A percentile compares a stretch with the other conserved stretches of the same genome.
These are phyloP conservation scores for Didymella arachidicola DNA, from an alignment of 2,329 filamentous ascomycete genomes.

Conservation along the genomic window DNA sequence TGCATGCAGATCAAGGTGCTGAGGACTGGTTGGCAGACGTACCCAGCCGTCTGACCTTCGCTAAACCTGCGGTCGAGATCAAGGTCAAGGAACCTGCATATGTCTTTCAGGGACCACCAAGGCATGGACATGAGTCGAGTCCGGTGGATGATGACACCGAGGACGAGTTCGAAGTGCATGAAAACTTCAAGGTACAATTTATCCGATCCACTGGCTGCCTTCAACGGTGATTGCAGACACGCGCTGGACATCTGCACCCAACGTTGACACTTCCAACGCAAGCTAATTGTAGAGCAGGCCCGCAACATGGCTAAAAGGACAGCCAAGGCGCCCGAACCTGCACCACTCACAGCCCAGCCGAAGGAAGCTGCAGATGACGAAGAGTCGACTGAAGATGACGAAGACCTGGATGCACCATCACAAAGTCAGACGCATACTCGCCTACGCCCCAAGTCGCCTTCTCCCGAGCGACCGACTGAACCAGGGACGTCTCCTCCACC, in stretches of 20 bases:
- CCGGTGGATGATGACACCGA: conserved; percentile 43
- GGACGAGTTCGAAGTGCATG: conserved; percentile 49
- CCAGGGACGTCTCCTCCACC: conserved; percentile 10
- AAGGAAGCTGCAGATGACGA: conserved; percentile 18
- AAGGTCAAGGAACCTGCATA: conserved; percentile 18
- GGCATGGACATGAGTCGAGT: conserved; percentile 19
- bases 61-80: conserved; percentile 22
- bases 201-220: too few relatives aligned
- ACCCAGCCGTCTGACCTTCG: conserved; percentile 19
- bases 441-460: conserved; percentile 13
- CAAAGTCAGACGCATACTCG: conserved; percentile 27
- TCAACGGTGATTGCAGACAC: too few relatives aligned
- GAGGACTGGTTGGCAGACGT: conserved; percentile 36
- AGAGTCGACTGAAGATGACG: conserved; percentile 48
- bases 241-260: too few relatives aligned
- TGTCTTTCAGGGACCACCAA: conserved; percentile 9
- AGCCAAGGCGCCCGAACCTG: not conserved
- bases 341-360: not conserved
- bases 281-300: conserved; percentile 23
- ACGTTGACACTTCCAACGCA: fast-evolving
- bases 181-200: conserved; percentile 38
- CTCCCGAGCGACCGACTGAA: conserved; percentile 11
- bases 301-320: conserved; percentile 14
- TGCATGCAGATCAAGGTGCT: conserved; percentile 29
- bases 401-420: conserved; percentile 50